phyloP scores from a whole-genome alignment of 305 asterid species.

The Rubia occidens region DNA sequence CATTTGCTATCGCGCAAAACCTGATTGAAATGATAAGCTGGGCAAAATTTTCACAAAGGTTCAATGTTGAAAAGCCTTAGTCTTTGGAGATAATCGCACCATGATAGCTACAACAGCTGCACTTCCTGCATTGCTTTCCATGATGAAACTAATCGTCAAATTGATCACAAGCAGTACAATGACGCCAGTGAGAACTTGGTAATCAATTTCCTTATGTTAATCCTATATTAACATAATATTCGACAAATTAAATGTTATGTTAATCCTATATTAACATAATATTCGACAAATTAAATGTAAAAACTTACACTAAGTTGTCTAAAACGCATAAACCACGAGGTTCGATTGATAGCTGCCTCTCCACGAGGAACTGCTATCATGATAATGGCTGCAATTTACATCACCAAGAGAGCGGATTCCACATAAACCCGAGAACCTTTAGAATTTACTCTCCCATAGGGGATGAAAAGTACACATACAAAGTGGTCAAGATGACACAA shows the following conservation, averaged over 20 bases:
- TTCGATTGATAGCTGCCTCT: constrained; percentile 23
- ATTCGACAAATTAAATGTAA: constrained; percentile 1
- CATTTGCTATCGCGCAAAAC: constrained; percentile 52
- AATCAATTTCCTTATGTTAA: constrained; percentile 27
- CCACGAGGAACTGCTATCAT: constrained; percentile 49
- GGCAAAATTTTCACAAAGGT: not conserved
- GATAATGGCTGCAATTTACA: constrained; percentile 56
- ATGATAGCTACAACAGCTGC: constrained; percentile 64
- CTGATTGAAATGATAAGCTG: constrained; percentile 22
- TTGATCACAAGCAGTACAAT: constrained; percentile 37
- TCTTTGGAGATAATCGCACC: constrained; percentile 65
- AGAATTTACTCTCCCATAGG: constrained; percentile 15
- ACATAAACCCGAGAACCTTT: constrained; percentile 56
- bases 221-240: constrained; percentile 23
- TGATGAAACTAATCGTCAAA: constrained; percentile 52
- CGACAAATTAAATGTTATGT: no score
- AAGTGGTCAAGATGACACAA: not conserved
- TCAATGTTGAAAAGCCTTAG: constrained; percentile 19
- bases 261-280: constrained; percentile 22
- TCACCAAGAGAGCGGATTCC: constrained; percentile 63
- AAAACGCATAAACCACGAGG: not conserved
- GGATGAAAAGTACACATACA: no score
- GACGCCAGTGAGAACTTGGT: constrained; percentile 47
- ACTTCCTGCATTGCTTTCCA: constrained; percentile 59
- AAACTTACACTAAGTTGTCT: not conserved